phyloP scores from a whole-genome alignment of 352 stramenopile species.

The Aphanomyces euteiches region DNA sequence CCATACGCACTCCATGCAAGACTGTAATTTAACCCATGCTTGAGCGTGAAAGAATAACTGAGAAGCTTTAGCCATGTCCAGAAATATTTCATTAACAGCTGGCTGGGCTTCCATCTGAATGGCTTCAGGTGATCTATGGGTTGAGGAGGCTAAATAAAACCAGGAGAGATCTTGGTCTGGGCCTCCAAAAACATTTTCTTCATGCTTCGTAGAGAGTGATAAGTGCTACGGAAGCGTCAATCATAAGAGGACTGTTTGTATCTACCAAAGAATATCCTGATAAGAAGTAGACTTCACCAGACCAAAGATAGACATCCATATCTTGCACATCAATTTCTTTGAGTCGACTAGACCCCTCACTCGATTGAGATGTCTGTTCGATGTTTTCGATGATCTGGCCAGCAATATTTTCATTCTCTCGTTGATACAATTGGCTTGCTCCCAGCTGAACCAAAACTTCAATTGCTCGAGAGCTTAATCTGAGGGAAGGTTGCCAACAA shows the following conservation, averaged over 20 bases:
- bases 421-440: neutral
- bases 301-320: conserved; percentile 19
- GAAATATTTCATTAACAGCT: neutral
- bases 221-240: neutral
- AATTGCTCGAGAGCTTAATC: neutral
- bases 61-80: conserved; percentile 4
- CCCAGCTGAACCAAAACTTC: neutral
- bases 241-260: too few relatives aligned
- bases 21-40: conserved; percentile 19
- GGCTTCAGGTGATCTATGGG: neutral
- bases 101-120: neutral
- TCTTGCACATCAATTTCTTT: conserved; percentile 1
- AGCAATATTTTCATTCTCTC: too few relatives aligned
- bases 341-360: neutral
- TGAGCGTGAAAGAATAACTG: conserved; percentile 26
- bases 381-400: neutral
- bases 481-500: neutral
- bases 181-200: conserved; percentile 6
- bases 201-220: neutral
- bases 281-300: neutral
- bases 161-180: conserved; percentile 28
- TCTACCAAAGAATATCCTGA: too few relatives aligned
- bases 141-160: neutral
- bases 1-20: conserved; percentile 4
- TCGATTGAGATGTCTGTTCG: neutral